Conservation (phyloP, 768 basidiomycete genomes). For the Tylopilus sp. region DNA sequence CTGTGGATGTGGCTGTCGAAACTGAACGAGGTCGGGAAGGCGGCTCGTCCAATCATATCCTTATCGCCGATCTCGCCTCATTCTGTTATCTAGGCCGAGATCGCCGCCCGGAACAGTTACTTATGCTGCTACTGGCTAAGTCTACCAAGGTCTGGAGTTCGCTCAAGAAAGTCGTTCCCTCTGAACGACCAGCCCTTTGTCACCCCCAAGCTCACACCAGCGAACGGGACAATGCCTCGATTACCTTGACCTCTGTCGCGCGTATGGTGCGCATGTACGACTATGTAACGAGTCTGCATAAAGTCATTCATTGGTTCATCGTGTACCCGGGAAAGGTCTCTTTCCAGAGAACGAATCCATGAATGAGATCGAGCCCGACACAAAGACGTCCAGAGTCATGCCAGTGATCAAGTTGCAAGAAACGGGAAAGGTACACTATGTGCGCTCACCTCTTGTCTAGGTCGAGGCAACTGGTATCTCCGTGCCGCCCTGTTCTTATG, state of each 20-base stretch:
- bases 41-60: conserved; percentile 45
- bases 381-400: conserved; percentile 60
- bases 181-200: conserved; percentile 80
- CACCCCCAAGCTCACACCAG: conserved; percentile 76
- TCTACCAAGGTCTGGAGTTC: conserved; percentile 79
- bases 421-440: conserved; percentile 55
- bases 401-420: conserved; percentile 64
- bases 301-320: conserved; percentile 81
- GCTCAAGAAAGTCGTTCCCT: conserved; percentile 72
- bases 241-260: conserved; percentile 81
- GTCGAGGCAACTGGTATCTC: conserved; percentile 76
- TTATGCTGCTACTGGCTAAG: too few relatives aligned
- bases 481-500: conserved; percentile 30
- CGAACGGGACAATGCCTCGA: too few relatives aligned
- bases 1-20: conserved; percentile 81
- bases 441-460: conserved; percentile 28
- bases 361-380: conserved; percentile 54
- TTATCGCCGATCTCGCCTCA: background rate
- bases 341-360: conserved; percentile 45
- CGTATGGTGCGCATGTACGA: conserved; percentile 23
- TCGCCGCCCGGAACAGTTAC: conserved; percentile 72
- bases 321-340: conserved; percentile 61
- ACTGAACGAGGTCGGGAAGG: conserved; percentile 70
- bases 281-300: background rate
- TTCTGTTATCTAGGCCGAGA: conserved; percentile 54